These are phyloP conservation scores for Metarhizium anisopliae DNA, from an alignment of 2,329 filamentous ascomycete genomes.

Conservation along the genomic window DNA sequence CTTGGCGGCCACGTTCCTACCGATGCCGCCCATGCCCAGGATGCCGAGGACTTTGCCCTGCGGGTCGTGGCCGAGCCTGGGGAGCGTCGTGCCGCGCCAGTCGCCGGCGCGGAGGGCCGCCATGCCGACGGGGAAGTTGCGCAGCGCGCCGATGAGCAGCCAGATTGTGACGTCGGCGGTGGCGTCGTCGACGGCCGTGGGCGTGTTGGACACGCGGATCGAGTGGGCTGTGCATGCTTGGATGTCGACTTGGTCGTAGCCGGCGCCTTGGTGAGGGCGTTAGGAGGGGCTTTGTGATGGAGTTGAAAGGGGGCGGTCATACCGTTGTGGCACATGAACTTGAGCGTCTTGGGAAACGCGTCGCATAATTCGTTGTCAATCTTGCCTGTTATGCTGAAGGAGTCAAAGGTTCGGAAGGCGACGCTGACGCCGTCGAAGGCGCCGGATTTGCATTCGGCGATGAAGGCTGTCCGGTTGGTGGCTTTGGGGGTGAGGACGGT, in stretches of 20 bases:
- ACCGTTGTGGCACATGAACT: slow-evolving; percentile 55
- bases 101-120: slow-evolving; percentile 52
- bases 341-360: slow-evolving; percentile 41
- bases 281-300: not conserved
- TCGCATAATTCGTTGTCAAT: slow-evolving; percentile 63
- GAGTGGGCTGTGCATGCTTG: slow-evolving; percentile 57
- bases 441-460: slow-evolving; percentile 57
- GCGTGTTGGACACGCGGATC: slow-evolving; percentile 70
- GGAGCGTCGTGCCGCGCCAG: slow-evolving; percentile 53
- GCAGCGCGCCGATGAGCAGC: slow-evolving; percentile 69
- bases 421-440: slow-evolving; percentile 56
- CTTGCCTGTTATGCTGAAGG: slow-evolving; percentile 53
- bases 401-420: slow-evolving; percentile 64
- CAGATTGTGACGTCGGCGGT: slow-evolving; percentile 78
- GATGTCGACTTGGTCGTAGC: slow-evolving; percentile 77
- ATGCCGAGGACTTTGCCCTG: slow-evolving; percentile 73
- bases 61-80: slow-evolving; percentile 64
- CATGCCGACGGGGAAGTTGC: slow-evolving; percentile 63
- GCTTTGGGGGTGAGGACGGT: slow-evolving; percentile 56
- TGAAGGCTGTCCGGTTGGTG: slow-evolving; percentile 55
- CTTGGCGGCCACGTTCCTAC: slow-evolving; percentile 66
- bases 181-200: slow-evolving; percentile 71
- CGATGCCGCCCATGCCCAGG: slow-evolving; percentile 80
- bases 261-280: slow-evolving; percentile 51
- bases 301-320: not conserved